Evolutionary conservation across 2,329 filamentous ascomycete species (phyloP).

Genomic region (Orbilia quercus): DNA sequence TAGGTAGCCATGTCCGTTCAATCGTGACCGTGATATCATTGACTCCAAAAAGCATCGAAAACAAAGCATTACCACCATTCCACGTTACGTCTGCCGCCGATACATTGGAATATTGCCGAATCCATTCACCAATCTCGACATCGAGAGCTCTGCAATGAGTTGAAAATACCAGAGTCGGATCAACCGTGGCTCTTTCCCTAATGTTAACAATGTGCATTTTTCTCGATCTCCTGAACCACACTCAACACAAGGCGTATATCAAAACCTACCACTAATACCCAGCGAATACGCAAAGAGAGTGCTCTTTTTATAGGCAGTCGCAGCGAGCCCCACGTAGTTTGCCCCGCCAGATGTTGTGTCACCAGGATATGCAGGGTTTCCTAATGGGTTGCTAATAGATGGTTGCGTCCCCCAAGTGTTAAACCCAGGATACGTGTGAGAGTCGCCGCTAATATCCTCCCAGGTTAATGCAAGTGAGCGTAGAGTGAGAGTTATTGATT

Average conservation of each 20-base stretch:
- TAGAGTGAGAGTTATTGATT: not conserved
- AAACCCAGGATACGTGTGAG: constrained; percentile 72
- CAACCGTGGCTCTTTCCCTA: constrained; percentile 28
- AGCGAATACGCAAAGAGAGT: constrained; percentile 33
- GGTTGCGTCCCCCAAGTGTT: constrained; percentile 68
- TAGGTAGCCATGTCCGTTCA: constrained; percentile 47
- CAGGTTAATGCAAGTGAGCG: not conserved
- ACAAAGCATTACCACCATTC: constrained; percentile 25
- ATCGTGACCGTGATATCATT: constrained; percentile 49
- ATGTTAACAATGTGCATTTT: too few relatives aligned
- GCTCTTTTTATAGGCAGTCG: constrained; percentile 64
- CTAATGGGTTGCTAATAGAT: constrained; percentile 69
- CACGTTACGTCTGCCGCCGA: constrained; percentile 34
- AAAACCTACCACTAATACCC: constrained; percentile 36
- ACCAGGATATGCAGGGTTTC: constrained; percentile 71
- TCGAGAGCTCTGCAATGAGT: constrained; percentile 39
- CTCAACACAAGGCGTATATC: too few relatives aligned
- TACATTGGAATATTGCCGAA: constrained; percentile 38
- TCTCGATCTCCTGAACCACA: not conserved
- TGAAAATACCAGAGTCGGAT: constrained; percentile 26
- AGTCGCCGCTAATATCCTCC: constrained; percentile 67
- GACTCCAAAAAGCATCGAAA: constrained; percentile 47
- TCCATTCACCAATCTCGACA: constrained; percentile 41
- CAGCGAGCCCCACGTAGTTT: constrained; percentile 69
- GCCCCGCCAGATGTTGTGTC: constrained; percentile 67